These are phyloP conservation scores for Seiridium unicorne DNA, from an alignment of 2,329 filamentous ascomycete genomes.

Conservation along the genomic window DNA sequence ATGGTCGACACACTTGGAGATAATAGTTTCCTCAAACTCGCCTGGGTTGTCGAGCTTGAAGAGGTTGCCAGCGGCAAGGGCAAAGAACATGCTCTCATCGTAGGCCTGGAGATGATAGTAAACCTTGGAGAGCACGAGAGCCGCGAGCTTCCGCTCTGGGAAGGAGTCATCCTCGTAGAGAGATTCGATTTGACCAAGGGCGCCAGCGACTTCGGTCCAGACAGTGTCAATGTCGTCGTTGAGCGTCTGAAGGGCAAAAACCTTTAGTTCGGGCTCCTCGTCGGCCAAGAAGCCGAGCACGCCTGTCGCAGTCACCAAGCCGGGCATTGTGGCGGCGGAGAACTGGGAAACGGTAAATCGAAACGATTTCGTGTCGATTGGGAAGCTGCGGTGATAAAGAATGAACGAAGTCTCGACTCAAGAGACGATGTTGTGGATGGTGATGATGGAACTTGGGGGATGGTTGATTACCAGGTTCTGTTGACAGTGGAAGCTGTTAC, in stretches of 20 bases:
- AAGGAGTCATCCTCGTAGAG: conserved; percentile 97
- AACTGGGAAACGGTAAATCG: too few relatives aligned
- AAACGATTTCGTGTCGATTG: not conserved
- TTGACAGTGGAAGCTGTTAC: not conserved
- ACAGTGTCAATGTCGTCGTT: conserved; percentile 96
- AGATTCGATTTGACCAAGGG: conserved; percentile 92
- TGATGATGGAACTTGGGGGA: not conserved
- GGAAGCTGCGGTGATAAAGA: not conserved
- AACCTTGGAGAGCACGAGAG: conserved; percentile 92
- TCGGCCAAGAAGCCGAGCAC: conserved; percentile 94
- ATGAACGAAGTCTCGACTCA: too few relatives aligned
- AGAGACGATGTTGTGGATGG: not conserved
- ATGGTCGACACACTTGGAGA: conserved; percentile 96
- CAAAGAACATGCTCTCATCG: conserved; percentile 99
- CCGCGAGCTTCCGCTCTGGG: conserved; percentile 88
- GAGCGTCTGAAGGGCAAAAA: conserved; percentile 91
- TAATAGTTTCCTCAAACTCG: conserved; percentile 98
- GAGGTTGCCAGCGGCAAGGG: conserved; percentile 87
- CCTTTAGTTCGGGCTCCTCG: conserved; percentile 88
- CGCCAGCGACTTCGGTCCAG: conserved; percentile 94
- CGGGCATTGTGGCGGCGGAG: conserved; percentile 67
- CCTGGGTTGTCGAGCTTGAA: conserved; percentile 89
- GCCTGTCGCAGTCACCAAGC: conserved; percentile 89
- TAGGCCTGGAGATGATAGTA: conserved; percentile 99
- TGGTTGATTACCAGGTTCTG: not conserved